Evolutionary conservation across 2,329 filamentous ascomycete genomes (phyloP).

Genomic region (Sporothrix phasma): DNA sequence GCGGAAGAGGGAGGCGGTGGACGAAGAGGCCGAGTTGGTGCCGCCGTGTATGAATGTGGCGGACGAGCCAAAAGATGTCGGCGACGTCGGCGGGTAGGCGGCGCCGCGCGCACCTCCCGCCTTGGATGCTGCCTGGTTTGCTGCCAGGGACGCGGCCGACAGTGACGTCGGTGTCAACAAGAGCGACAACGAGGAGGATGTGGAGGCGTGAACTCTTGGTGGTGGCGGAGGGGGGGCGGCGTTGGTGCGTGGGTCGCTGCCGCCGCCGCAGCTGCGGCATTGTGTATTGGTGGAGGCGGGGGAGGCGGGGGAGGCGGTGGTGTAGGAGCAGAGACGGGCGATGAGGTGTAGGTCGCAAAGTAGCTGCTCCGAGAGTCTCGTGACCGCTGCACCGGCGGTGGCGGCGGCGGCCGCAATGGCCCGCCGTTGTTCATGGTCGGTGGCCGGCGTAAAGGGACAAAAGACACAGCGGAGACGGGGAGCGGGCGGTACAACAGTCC

Average conservation of each 20-base stretch:
- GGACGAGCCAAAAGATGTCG: background rate
- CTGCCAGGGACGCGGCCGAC: slow-evolving; percentile 6
- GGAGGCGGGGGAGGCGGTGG: slow-evolving; percentile 14
- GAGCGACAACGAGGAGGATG: slow-evolving; percentile 10
- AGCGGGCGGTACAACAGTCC: background rate
- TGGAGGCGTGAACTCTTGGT: slow-evolving; percentile 10
- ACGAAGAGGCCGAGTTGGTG: background rate
- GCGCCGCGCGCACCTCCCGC: background rate
- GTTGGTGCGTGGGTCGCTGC: background rate
- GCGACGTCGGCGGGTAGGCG: background rate
- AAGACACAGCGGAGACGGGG: background rate
- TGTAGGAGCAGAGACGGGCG: background rate
- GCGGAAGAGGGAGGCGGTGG: background rate
- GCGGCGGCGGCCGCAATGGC: slow-evolving; percentile 11
- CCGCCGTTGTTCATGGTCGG: slow-evolving; percentile 12
- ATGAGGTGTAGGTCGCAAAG: slow-evolving; percentile 41
- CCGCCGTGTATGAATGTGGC: background rate
- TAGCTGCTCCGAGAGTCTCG: slow-evolving; percentile 37
- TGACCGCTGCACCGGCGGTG: slow-evolving; percentile 9
- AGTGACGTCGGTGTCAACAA: slow-evolving; percentile 15
- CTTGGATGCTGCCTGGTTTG: slow-evolving; percentile 3
- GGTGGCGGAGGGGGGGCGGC: slow-evolving; percentile 16
- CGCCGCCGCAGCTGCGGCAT: background rate
- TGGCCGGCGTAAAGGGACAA: no score
- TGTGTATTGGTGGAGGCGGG: background rate